These are phyloP conservation scores for Phialophora macrospora DNA, from an alignment of 2,329 filamentous ascomycete species.

Conservation along the genomic window DNA sequence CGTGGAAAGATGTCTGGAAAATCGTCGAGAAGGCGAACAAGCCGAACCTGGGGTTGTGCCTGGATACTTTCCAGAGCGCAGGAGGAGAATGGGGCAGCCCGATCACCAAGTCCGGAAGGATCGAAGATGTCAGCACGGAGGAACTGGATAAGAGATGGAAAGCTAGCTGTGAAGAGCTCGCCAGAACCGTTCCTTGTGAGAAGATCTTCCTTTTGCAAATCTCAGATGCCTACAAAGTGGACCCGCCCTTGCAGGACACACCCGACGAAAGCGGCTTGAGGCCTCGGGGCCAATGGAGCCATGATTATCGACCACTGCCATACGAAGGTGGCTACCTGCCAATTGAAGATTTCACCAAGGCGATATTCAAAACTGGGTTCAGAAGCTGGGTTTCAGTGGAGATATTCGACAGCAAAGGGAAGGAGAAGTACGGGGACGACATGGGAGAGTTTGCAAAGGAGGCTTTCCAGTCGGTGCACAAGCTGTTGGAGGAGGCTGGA, in stretches of 20 bases:
- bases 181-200: constrained; percentile 63
- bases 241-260: constrained; percentile 59
- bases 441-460: constrained; percentile 56
- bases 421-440: constrained; percentile 59
- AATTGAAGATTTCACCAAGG: constrained; percentile 66
- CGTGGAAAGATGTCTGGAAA: constrained; percentile 72
- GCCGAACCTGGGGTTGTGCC: constrained; percentile 72
- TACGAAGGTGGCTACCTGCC: constrained; percentile 74
- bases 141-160: constrained; percentile 61
- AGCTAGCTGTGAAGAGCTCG: constrained; percentile 62
- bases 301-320: constrained; percentile 70
- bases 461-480: constrained; percentile 57
- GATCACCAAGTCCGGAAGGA: constrained; percentile 63
- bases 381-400: constrained; percentile 71
- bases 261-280: constrained; percentile 59
- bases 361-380: constrained; percentile 71
- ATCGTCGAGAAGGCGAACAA: constrained; percentile 67
- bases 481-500: constrained; percentile 44
- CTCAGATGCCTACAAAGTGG: constrained; percentile 71
- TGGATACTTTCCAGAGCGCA: constrained; percentile 78
- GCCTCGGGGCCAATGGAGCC: constrained; percentile 71
- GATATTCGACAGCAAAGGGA: constrained; percentile 67
- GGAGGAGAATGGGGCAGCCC: constrained; percentile 77
- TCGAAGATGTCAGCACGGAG: constrained; percentile 59
- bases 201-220: constrained; percentile 79